phyloP scores from a whole-genome alignment of 805 yeast genomes.

The Teunomyces funiuensis region DNA sequence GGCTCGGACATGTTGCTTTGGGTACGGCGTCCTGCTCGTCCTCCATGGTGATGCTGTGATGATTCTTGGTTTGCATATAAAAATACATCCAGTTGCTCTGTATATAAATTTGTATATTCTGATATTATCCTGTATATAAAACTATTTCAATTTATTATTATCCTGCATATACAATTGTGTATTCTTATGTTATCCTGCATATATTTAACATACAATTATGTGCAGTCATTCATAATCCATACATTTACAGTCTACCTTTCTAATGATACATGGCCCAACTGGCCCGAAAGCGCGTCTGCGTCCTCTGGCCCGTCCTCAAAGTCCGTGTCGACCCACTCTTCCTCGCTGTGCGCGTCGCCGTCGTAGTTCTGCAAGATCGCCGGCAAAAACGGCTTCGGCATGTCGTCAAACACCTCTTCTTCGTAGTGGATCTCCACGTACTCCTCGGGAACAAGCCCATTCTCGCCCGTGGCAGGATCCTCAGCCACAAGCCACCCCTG shows the following conservation, averaged over 20 bases:
- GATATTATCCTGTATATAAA: no score
- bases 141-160: no score
- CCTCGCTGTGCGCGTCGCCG: conserved; percentile 17
- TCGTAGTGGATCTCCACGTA: conserved; percentile 62
- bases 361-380: conserved; percentile 25
- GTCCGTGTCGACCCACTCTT: conserved; percentile 30
- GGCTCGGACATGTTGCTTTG: background rate
- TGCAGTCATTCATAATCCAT: background rate
- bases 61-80: no score
- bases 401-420: conserved; percentile 28
- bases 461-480: conserved; percentile 70
- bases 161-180: no score
- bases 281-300: background rate
- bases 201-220: no score
- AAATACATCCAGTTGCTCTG: no score
- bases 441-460: conserved; percentile 94
- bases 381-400: conserved; percentile 51
- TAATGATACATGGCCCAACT: conserved; percentile 3
- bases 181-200: no score
- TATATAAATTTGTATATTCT: no score
- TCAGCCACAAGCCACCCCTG: conserved; percentile 98
- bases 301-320: conserved; percentile 15
- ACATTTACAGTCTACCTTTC: background rate
- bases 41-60: background rate
- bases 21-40: background rate